Conservation (phyloP, 2,329 filamentous ascomycete species). For the Nemania serpens region DNA sequence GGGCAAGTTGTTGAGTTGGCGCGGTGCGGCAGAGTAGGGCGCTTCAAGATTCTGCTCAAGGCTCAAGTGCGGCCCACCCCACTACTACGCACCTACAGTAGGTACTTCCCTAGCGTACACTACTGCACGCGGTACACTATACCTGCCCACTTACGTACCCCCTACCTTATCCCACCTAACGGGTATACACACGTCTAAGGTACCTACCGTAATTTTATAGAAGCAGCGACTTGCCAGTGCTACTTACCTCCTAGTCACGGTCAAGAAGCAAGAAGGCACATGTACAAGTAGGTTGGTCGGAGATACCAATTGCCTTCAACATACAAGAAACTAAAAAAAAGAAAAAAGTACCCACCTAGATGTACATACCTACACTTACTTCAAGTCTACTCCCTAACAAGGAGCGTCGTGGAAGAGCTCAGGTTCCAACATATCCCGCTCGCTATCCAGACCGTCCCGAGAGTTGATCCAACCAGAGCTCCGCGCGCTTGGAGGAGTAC, state of each 20-base stretch:
- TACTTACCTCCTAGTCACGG: not conserved
- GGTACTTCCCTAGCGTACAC: too few species aligned
- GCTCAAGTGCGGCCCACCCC: too few species aligned
- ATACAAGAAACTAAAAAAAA: too few species aligned
- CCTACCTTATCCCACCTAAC: not conserved
- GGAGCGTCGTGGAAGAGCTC: slow-evolving; percentile 8
- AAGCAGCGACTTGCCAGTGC: not conserved
- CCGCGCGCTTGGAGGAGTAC: slow-evolving; percentile 5
- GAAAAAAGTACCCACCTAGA: not conserved
- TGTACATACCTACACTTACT: not conserved
- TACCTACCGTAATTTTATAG: not conserved
- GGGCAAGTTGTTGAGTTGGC: slow-evolving; percentile 1
- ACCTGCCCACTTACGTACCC: not conserved
- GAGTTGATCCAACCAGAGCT: slow-evolving; percentile 15
- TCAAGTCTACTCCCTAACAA: not conserved
- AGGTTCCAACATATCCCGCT: slow-evolving; percentile 11
- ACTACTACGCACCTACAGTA: too few species aligned
- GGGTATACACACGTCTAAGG: not conserved
- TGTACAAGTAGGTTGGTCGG: too few species aligned
- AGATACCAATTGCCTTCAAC: too few species aligned
- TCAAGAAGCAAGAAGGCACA: slow-evolving; percentile 1
- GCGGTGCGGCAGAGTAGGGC: not conserved
- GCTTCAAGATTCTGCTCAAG: slow-evolving; percentile 1
- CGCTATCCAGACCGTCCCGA: slow-evolving; percentile 12
- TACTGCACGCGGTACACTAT: too few species aligned